Base-by-base conservation (phyloP, 1,284 basidiomycete species). In the Cutaneotrichosporon mucoides region DNA sequence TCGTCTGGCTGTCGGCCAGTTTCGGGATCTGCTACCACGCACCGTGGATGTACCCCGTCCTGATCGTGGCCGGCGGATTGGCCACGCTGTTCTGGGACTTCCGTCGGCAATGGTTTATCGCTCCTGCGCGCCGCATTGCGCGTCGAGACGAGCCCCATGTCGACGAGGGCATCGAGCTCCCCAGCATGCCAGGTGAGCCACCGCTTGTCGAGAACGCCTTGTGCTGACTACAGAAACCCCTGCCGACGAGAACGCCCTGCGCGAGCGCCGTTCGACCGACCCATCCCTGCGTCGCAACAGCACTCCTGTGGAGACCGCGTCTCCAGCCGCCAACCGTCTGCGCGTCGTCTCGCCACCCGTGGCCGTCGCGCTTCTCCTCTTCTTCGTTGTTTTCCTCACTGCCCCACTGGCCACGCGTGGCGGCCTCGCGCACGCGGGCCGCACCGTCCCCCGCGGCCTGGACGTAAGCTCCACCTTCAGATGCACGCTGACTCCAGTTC, bases 1-100 rank as follows among this genome's bases (percentile, higher is more conserved):
- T 84, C n/a, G 79, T 85, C 7, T 70, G 82, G 37, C 68, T 78
- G 6, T 78, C 77, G 2, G 83, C 80, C 0, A 79, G 79, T 44
- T 80, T 81, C 33, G 83, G 82, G 16, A 73, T 83, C 56, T 82
- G 81, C 67, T 84, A 84, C 66, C 81, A 82, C 54, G 79, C 82
- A 6, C 73, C 76, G n/a, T 79, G 78, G 73, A 78, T 79, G 77
- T 79, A 79, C 47, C 78, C 76, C 6, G 65, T 70, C 42, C 67
- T 79, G 41, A 76, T 79, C 12, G 73, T 68, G 34, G 66, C 62
- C 1, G 78, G 77, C 4, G 78, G 78, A 5, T 13, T 71, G 2
- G 15, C 63, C 10, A 77, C 77, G 3, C 60, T 77, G 12, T 34
- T 68, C 1, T 78, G 69, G 61, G 77, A 79, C 59, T 72, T 67